Evolutionary conservation across 2,329 filamentous ascomycete species (phyloP).

Genomic region (Coniella vitis): DNA sequence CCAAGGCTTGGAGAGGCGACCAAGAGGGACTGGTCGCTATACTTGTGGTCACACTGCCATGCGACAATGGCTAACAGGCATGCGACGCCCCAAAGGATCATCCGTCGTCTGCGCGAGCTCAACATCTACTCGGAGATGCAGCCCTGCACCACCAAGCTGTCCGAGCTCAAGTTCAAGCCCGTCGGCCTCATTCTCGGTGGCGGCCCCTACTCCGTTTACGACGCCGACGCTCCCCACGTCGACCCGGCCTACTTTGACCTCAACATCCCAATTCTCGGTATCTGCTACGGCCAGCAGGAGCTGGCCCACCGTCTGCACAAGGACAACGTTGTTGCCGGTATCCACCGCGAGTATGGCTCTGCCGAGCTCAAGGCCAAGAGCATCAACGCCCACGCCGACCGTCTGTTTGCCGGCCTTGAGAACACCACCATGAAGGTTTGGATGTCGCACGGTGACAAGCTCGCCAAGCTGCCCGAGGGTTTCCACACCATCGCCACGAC

Average conservation of each 20-base stretch:
- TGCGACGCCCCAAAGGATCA: slow-evolving; percentile 39
- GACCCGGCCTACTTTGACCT: slow-evolving; percentile 78
- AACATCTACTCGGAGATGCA: slow-evolving; percentile 85
- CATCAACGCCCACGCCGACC: slow-evolving; percentile 56
- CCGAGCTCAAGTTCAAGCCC: slow-evolving; percentile 70
- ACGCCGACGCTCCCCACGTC: slow-evolving; percentile 64
- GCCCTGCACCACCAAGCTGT: slow-evolving; percentile 75
- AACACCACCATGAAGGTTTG: slow-evolving; percentile 53
- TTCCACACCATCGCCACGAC: slow-evolving; percentile 73
- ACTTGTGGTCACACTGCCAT: too few relatives aligned
- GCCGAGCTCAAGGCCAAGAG: slow-evolving; percentile 50
- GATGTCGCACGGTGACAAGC: slow-evolving; percentile 89
- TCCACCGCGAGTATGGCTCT: slow-evolving; percentile 12
- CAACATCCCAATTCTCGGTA: slow-evolving; percentile 48
- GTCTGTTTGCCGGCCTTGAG: slow-evolving; percentile 70
- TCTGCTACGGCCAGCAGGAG: slow-evolving; percentile 16
- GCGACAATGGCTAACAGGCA: background rate
- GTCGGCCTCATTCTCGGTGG: slow-evolving; percentile 65
- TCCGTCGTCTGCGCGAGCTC: slow-evolving; percentile 67
- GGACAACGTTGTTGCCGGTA: slow-evolving; percentile 12
- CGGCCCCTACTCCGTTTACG: slow-evolving; percentile 69
- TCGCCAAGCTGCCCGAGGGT: slow-evolving; percentile 62
- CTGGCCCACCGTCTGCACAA: slow-evolving; percentile 14
- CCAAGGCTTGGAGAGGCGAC: too few relatives aligned
- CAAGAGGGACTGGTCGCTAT: too few relatives aligned